These are phyloP conservation scores for Dalbergia oliveri DNA, from an alignment of 306 rosid genomes.

Conservation along the genomic window DNA sequence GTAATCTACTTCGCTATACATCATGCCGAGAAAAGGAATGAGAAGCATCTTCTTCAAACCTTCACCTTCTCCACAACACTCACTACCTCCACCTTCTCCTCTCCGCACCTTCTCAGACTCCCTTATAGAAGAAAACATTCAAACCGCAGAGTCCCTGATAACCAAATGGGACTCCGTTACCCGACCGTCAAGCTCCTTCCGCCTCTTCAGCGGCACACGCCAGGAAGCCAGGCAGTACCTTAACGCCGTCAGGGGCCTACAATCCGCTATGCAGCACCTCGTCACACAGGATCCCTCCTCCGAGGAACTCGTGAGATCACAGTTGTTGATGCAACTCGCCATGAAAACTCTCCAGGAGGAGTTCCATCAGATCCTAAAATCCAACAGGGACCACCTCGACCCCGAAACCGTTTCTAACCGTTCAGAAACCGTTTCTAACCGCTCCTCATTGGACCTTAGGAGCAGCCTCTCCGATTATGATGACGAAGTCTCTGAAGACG, in stretches of 20 bases:
- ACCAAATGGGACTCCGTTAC: constrained; percentile 56
- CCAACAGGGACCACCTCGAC: constrained; percentile 59
- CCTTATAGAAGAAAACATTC: constrained; percentile 68
- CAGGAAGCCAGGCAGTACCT: constrained; percentile 70
- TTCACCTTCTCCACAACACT: constrained; percentile 40
- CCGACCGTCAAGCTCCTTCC: constrained; percentile 6
- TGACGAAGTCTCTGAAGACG: constrained; percentile 64
- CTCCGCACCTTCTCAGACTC: constrained; percentile 56
- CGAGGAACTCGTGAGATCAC: constrained; percentile 58
- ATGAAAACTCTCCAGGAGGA: constrained; percentile 82
- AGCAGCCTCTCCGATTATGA: constrained; percentile 67
- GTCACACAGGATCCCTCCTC: constrained; percentile 54
- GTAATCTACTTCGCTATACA: no score
- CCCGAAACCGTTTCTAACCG: constrained; percentile 66
- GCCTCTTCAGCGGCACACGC: constrained; percentile 67
- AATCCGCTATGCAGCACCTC: constrained; percentile 72
- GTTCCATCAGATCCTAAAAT: constrained; percentile 58
- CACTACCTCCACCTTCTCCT: constrained; percentile 54
- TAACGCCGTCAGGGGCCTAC: constrained; percentile 66
- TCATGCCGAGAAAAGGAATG: constrained; percentile 59
- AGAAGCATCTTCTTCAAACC: constrained; percentile 63
- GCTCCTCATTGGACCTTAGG: constrained; percentile 46
- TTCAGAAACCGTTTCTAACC: constrained; percentile 65
- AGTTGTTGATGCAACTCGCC: constrained; percentile 76
- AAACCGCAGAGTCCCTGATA: constrained; percentile 59